Conservation (phyloP, 2,329 filamentous ascomycete genomes). For the Penicillium thymicola region DNA sequence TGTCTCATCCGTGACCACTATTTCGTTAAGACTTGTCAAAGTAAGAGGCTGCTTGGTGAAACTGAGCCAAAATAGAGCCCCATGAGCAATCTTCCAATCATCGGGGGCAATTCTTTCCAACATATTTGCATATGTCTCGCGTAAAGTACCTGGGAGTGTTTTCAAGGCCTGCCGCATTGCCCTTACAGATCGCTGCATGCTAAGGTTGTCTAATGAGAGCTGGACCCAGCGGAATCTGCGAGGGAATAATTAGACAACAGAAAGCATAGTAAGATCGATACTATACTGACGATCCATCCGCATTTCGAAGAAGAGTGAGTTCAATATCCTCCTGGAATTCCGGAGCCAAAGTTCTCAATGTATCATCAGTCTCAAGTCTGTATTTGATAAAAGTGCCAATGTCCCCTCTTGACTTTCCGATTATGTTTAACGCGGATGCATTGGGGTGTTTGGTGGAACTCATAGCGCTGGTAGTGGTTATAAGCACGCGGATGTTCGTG, state of each 20-base stretch:
- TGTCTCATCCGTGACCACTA: constrained; percentile 13
- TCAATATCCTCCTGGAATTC: constrained; percentile 16
- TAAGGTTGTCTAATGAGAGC: constrained; percentile 20
- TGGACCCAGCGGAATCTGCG: constrained; percentile 23
- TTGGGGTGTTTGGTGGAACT: not conserved
- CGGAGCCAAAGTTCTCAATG: constrained; percentile 2
- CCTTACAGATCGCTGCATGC: constrained; percentile 14
- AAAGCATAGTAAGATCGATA: not conserved
- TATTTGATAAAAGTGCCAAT: constrained; percentile 16
- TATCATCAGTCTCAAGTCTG: constrained; percentile 9
- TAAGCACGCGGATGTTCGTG: constrained; percentile 15
- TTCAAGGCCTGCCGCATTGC: constrained; percentile 16
- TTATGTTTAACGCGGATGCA: constrained; percentile 8
- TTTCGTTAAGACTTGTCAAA: constrained; percentile 13
- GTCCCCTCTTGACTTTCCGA: constrained; percentile 11
- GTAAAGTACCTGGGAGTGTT: constrained; percentile 14
- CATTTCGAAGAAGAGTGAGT: constrained; percentile 4
- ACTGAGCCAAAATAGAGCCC: constrained; percentile 20
- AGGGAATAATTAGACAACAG: not conserved
- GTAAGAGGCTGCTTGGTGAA: constrained; percentile 13
- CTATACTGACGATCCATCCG: constrained; percentile 20
- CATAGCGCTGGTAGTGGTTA: constrained; percentile 13
- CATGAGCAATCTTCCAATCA: constrained; percentile 12
- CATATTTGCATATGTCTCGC: constrained; percentile 19
- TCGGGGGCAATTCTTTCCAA: constrained; percentile 11